phyloP scores from a whole-genome alignment of 148 eudicot genomes.

The Camellia sinensis region DNA sequence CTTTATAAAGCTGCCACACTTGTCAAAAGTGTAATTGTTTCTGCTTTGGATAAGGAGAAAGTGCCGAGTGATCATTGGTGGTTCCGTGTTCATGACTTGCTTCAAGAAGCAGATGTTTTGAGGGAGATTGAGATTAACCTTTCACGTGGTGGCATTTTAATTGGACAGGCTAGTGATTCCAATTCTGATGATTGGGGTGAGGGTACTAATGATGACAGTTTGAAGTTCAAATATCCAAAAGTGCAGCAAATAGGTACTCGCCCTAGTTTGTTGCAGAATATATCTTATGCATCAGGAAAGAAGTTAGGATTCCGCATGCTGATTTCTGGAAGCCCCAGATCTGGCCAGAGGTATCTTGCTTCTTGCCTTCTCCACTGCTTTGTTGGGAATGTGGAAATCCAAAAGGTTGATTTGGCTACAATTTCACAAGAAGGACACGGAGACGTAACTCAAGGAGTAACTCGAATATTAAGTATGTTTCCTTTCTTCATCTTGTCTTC shows the following conservation, averaged over 20 bases:
- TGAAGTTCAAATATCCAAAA: slow-evolving; percentile 16
- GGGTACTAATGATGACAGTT: slow-evolving; percentile 28
- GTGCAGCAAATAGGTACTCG: slow-evolving; percentile 33
- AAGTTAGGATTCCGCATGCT: slow-evolving; percentile 67
- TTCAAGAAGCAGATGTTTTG: slow-evolving; percentile 53
- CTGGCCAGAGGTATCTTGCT: slow-evolving; percentile 93
- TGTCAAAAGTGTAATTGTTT: slow-evolving; percentile 46
- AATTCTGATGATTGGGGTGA: slow-evolving; percentile 27
- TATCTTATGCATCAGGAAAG: slow-evolving; percentile 34
- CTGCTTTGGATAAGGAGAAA: slow-evolving; percentile 51
- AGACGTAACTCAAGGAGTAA: slow-evolving; percentile 69
- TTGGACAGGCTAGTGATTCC: slow-evolving; percentile 36
- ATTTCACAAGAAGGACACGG: slow-evolving; percentile 90
- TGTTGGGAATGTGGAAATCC: slow-evolving; percentile 70
- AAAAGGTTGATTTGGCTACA: slow-evolving; percentile 87
- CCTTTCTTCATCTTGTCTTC: slow-evolving; percentile 15
- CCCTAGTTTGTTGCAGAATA: slow-evolving; percentile 39
- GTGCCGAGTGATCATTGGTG: slow-evolving; percentile 53
- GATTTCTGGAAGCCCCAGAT: slow-evolving; percentile 78
- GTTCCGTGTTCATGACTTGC: slow-evolving; percentile 47
- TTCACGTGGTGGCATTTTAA: slow-evolving; percentile 40
- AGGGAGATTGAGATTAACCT: slow-evolving; percentile 53
- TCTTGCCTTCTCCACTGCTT: slow-evolving; percentile 87
- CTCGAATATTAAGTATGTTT: slow-evolving; percentile 71
- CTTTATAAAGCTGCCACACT: slow-evolving; percentile 53